Conservation (phyloP, 1,284 basidiomycete genomes). For the Exobasidium cylindrosporum region DNA sequence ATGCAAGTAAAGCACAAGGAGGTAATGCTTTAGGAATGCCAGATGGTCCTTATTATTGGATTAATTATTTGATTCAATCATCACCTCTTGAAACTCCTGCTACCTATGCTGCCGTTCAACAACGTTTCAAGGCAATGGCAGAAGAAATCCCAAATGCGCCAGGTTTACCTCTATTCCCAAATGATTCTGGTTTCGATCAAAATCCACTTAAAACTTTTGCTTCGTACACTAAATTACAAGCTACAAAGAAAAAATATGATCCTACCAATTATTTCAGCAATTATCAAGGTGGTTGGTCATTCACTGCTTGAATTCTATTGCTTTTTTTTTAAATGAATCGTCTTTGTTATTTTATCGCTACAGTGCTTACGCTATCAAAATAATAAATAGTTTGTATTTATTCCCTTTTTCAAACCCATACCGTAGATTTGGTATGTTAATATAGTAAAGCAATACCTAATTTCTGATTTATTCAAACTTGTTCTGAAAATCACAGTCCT, state of each 20-base stretch:
- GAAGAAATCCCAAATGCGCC: conserved; percentile 8
- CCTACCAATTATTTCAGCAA: conserved; percentile 11
- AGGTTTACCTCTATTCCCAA: conserved; percentile 34
- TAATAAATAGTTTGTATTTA: no score
- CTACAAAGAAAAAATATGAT: conserved; percentile 24
- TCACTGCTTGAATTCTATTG: not conserved
- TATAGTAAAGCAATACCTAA: no score
- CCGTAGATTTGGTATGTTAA: no score
- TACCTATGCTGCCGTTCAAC: not conserved
- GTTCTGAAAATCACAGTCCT: no score
- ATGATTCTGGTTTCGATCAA: conserved; percentile 29
- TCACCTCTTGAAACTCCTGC: not conserved
- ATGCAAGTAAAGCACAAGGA: conserved; percentile 11
- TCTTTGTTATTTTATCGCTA: no score
- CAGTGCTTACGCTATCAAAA: no score
- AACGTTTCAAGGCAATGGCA: conserved; percentile 13
- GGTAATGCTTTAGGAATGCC: conserved; percentile 23
- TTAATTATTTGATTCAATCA: conserved; percentile 16
- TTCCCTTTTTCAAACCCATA: no score
- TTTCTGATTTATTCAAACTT: no score
- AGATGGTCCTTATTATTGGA: conserved; percentile 19
- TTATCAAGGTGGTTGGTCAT: not conserved
- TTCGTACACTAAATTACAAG: conserved; percentile 21
- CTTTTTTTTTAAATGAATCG: no score
- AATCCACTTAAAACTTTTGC: conserved; percentile 24